Evolutionary conservation across 2,329 filamentous ascomycete genomes (phyloP).

Genomic region (Hymenoscyphus scutula): DNA sequence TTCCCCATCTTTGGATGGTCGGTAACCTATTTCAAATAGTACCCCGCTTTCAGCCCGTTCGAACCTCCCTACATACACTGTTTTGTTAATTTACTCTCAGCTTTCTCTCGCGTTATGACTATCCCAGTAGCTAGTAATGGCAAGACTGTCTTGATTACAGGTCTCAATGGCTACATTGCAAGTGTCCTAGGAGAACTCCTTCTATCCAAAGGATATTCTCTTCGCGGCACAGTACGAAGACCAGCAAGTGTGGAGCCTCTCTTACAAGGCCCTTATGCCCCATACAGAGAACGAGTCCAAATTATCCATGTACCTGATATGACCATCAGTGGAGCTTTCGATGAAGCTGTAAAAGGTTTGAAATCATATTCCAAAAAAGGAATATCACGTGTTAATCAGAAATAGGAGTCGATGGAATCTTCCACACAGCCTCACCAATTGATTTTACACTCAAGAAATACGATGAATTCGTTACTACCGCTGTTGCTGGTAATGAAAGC

Average conservation of each 20-base stretch:
- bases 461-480: constrained; percentile 29
- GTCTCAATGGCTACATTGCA: constrained; percentile 38
- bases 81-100: not conserved
- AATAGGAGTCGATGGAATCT: constrained; percentile 33
- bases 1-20: no score
- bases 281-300: constrained; percentile 30
- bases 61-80: not conserved
- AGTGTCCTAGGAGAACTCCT: constrained; percentile 30
- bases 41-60: not conserved
- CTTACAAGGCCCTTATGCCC: constrained; percentile 30
- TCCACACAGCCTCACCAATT: constrained; percentile 35
- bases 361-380: not conserved
- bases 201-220: constrained; percentile 32
- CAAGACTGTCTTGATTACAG: constrained; percentile 35
- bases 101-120: constrained; percentile 20
- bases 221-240: constrained; percentile 35
- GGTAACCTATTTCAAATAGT: no score
- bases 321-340: constrained; percentile 32
- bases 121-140: constrained; percentile 28
- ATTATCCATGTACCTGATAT: constrained; percentile 34
- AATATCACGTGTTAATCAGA: constrained; percentile 13
- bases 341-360: constrained; percentile 31
- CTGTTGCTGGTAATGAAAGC: constrained; percentile 31
- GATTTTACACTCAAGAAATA: constrained; percentile 35
- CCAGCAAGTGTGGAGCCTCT: constrained; percentile 25